Base-by-base conservation (phyloP, 805 yeast genomes). In the Maudiozyma pseudohumilis region DNA sequence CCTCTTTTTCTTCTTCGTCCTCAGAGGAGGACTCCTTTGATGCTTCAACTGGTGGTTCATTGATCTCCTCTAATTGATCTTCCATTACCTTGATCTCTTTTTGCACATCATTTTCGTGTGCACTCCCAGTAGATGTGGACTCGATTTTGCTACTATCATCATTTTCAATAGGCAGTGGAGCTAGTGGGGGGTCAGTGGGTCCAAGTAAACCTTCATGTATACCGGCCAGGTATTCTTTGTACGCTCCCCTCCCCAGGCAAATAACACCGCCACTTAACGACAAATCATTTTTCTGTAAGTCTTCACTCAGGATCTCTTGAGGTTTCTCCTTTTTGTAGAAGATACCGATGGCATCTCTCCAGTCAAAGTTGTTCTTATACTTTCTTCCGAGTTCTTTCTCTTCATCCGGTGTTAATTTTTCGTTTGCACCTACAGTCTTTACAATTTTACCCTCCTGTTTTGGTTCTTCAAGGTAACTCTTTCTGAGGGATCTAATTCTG, bases 181-280 rank as follows among this genome's bases (percentile, higher is more conserved):
- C n/a, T 7, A 1, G 50, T 5, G 80, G 75, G 39, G 65, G 59
- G 12, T 73, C 86, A 41, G 89, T 64, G 2, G 97, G 97, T 0
- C 98, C 98, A 32, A 92, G 61, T 55, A 92, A 69, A 5, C 98
- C 98, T 64, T 92, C 98, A 49, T 92, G 96, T 9, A 92, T 56
- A 8, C 99, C 99, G 31, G 72, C 70, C 37, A 92, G 56, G 55
- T 86, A 92, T 66, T 92, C 99, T 58, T 89, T 89, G 58, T 74
- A 92, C 0, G 96, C 89, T 40, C 98, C 98, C 56, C 99, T 72
- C 4, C 99, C 99, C 19, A 92, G 64, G 55, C 96, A 84, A 16
- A 92, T 71, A 10, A 87, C 80, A 31, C 97, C 98, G 19, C 96
- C 96, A 7, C 78, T 72, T 21, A 67, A 38, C 11, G 55, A 54